Percentiles rank a stretch among this genome's conserved stretches.
Conservation (phyloP, 768 basidiomycete species). For the Collybia mongolica region DNA sequence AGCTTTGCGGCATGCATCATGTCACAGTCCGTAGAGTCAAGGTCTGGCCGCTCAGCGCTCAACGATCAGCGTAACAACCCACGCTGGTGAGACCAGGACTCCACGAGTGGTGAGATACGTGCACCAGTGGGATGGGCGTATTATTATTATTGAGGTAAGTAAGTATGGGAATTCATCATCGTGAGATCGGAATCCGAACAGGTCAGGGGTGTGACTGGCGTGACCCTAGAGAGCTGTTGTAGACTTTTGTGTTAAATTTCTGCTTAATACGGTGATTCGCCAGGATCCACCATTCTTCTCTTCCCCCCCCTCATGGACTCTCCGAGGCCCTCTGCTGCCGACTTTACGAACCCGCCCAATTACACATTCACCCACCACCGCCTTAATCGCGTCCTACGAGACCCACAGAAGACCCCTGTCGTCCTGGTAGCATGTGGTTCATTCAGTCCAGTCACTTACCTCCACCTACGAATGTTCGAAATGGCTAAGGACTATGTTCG, state of each 20-base stretch:
- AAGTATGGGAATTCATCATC: no score
- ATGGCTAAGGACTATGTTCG: constrained; percentile 98
- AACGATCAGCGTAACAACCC: no score
- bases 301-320: constrained; percentile 20
- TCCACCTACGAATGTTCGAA: constrained; percentile 98
- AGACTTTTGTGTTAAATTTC: constrained; percentile 1
- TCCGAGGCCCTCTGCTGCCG: constrained; percentile 29
- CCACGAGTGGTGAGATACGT: no score
- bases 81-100: no score
- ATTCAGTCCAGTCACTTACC: constrained; percentile 97
- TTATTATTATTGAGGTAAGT: no score
- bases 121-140: no score
- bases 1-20: no score
- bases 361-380: constrained; percentile 72
- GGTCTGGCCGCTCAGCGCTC: no score
- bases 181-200: no score
- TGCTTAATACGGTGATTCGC: constrained; percentile 7
- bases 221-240: neutral
- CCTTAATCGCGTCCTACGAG: constrained; percentile 52
- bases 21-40: no score
- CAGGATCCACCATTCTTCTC: constrained; percentile 7
- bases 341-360: constrained; percentile 63
- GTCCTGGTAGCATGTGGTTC: constrained; percentile 97
- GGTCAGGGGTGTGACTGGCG: constrained; percentile 1
- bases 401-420: constrained; percentile 75